Evolutionary conservation across 495 filamentous ascomycete genomes (phyloP), one percentile per base, ranked within the genome.

Genomic region (Pyrenopolyporus hunteri): DNA sequence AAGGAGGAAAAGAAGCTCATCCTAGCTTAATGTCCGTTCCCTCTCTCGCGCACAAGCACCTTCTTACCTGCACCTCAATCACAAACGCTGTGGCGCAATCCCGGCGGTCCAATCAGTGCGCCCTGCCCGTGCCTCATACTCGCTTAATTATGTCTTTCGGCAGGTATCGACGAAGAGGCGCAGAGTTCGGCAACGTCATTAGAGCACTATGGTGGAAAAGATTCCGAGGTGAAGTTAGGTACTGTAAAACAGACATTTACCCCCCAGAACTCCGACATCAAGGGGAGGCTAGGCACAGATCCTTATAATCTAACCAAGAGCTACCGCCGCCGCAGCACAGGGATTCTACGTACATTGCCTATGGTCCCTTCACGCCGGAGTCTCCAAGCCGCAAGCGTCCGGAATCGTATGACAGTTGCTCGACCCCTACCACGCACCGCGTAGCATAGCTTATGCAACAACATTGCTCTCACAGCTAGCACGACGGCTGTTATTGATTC

Each of bases 401-500:
- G n/a, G n/a, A 46, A 59, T 59, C 57, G 47, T 59, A 59, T 32
- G 47, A 59, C 40, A 33, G 14, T 59, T 36, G 11, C 3, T 46
- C 37, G 19, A 17, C 29, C 31, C 44, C 53, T 40, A 40, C 8
- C 7, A 46, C 13, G 14, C 32, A 40, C 8, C 7, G 37, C 13
- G 14, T 48, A 45, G 31, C 37, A 26, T 20, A 23, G 22, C 37
- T 51, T 31, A 20, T 36, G 29, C 51, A 32, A 29, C 22, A 11
- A 16, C 14, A 13, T 13, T 29, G 25, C 7, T 19, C 13, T 36
- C 36, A 31, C 45, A 22, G 37, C 28, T 25, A 45, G 26, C 29
- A 37, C 28, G 42, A 46, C 28, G 44, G 31, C 40, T 14, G 46
- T 56, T 29, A 42, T 32, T 4, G 16, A 9, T 8, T 8, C 17